Percentiles rank a stretch among this genome's conserved stretches.
phyloP scores from a whole-genome alignment of 345 rosid species.

The Camelina neglecta region DNA sequence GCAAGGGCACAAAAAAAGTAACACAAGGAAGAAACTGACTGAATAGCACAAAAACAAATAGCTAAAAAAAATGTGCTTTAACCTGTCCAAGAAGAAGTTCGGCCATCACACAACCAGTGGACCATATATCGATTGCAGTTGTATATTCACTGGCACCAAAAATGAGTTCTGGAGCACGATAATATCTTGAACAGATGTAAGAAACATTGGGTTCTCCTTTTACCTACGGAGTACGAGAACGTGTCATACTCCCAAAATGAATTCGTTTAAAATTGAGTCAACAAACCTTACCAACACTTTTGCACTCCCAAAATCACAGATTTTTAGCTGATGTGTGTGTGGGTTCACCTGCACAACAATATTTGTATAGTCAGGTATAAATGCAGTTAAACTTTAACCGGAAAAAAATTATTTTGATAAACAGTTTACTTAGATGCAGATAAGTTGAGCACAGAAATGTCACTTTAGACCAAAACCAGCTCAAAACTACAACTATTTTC shows the following conservation, averaged over 20 bases:
- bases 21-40: conserved; percentile 17
- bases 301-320: conserved; percentile 95
- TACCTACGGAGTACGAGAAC: conserved; percentile 53
- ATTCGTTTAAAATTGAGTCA: conserved; percentile 12
- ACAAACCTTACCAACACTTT: conserved; percentile 72
- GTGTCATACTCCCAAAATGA: conserved; percentile 26
- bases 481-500: background rate
- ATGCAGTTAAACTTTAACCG: background rate
- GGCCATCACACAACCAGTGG: conserved; percentile 95
- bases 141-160: conserved; percentile 95
- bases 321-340: conserved; percentile 84
- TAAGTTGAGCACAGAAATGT: conserved; percentile 4
- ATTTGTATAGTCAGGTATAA: conserved; percentile 26
- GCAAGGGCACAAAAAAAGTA: conserved; percentile 16
- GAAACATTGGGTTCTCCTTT: conserved; percentile 95
- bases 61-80: conserved; percentile 13
- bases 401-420: background rate
- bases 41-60: conserved; percentile 10
- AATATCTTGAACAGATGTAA: conserved; percentile 88
- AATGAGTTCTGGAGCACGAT: conserved; percentile 94
- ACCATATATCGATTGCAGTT: conserved; percentile 94
- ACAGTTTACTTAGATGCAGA: background rate
- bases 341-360: conserved; percentile 73
- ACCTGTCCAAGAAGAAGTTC: conserved; percentile 94
- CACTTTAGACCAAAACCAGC: conserved; percentile 14